These are phyloP conservation scores for Fusarium newnesense DNA, from an alignment of 2,329 filamentous ascomycete genomes.

Conservation along the genomic window DNA sequence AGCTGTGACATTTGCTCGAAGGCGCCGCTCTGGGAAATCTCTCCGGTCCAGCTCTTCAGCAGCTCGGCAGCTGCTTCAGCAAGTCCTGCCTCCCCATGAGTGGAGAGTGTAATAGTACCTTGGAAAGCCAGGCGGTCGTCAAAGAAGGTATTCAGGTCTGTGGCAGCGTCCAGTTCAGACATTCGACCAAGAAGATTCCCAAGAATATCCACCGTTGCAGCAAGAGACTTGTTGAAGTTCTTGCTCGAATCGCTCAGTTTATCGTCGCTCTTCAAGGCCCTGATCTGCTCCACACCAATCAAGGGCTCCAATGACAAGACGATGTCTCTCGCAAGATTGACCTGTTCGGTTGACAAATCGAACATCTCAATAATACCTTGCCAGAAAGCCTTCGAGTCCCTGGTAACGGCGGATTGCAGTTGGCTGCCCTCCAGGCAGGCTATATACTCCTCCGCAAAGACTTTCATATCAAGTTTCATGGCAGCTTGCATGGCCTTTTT, in stretches of 20 bases:
- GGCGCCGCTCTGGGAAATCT: conserved; percentile 60
- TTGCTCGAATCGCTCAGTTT: conserved; percentile 55
- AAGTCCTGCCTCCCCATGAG: conserved; percentile 82
- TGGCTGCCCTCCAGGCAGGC: conserved; percentile 69
- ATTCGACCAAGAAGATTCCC: conserved; percentile 81
- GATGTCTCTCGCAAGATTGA: conserved; percentile 79
- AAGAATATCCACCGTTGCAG: conserved; percentile 66
- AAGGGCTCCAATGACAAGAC: conserved; percentile 76
- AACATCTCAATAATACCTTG: conserved; percentile 71
- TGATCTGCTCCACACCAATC: conserved; percentile 79
- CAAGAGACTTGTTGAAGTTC: conserved; percentile 82
- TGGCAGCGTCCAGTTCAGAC: conserved; percentile 74
- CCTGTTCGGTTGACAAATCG: conserved; percentile 76
- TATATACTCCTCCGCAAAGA: conserved; percentile 58
- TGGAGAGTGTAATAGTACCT: conserved; percentile 80
- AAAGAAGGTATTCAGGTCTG: conserved; percentile 76
- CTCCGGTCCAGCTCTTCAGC: conserved; percentile 82
- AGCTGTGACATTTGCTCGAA: conserved; percentile 53
- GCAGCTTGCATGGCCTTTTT: conserved; percentile 63
- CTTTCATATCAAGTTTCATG: conserved; percentile 57
- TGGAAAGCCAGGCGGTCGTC: conserved; percentile 74
- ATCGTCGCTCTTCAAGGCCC: conserved; percentile 60
- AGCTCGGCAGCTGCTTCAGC: conserved; percentile 84
- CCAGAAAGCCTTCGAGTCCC: conserved; percentile 67
- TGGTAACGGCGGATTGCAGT: conserved; percentile 74